These are phyloP conservation scores for Wallacemonas sp. DNA, from an alignment of 208 protist species.

Conservation along the genomic window DNA sequence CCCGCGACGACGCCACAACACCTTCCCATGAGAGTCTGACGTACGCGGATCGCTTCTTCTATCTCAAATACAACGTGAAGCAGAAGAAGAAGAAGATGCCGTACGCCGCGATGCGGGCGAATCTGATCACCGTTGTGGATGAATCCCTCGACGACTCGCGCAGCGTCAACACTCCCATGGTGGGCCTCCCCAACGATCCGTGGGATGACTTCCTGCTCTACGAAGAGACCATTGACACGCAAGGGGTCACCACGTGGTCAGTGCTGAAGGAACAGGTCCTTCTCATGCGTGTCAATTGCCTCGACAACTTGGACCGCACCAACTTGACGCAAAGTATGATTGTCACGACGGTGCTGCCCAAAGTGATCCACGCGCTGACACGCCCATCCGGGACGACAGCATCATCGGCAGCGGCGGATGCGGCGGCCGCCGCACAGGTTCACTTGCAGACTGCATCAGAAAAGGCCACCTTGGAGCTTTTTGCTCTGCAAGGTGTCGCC, in stretches of 20 bases:
- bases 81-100: constrained; percentile 31
- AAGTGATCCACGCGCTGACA: constrained; percentile 41
- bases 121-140: constrained; percentile 15
- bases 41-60: constrained; percentile 8
- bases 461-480: constrained; percentile 26
- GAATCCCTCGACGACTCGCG: constrained; percentile 1
- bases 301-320: constrained; percentile 85
- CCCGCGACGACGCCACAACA: neutral
- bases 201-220: constrained; percentile 11
- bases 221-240: neutral
- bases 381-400: neutral
- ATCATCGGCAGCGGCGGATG: neutral
- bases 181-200: neutral
- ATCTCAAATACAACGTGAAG: constrained; percentile 65
- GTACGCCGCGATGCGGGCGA: constrained; percentile 36
- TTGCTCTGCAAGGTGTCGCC: constrained; percentile 58
- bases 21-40: neutral
- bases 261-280: constrained; percentile 16
- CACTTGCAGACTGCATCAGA: neutral
- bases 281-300: constrained; percentile 68
- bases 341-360: constrained; percentile 32
- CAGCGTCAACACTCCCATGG: neutral
- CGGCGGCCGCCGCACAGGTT: neutral
- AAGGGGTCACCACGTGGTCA: neutral
- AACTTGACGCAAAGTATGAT: constrained; percentile 76